phyloP scores from a whole-genome alignment of 1,139 yeast genomes.

The Williopsis jadinii region DNA sequence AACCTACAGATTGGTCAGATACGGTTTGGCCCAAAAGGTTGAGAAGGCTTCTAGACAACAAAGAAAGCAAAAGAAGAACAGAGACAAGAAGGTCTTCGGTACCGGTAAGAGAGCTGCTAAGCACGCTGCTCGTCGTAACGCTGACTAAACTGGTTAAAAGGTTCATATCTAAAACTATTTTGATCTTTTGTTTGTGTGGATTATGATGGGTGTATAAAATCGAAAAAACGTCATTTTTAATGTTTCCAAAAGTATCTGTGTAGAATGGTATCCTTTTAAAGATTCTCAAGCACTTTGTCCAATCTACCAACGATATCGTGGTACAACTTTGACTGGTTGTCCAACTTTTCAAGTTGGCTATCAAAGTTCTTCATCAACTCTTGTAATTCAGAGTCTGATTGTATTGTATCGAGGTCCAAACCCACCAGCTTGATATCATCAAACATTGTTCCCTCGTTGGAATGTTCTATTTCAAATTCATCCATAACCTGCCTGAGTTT shows the following conservation, averaged over 20 bases:
- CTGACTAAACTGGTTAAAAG: conserved; percentile 27
- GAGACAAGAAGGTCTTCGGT: conserved; percentile 98
- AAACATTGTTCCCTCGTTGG: neutral
- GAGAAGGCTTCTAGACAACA: conserved; percentile 99
- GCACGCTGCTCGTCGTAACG: conserved; percentile 62
- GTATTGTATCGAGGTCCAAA: no score
- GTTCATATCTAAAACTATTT: neutral
- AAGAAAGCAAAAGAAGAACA: conserved; percentile 99
- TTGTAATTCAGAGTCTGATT: neutral
- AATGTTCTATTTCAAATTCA: neutral
- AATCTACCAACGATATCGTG: neutral
- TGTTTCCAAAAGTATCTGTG: neutral
- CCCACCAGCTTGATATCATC: neutral
- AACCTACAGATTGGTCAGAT: conserved; percentile 98
- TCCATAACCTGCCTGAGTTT: conserved; percentile 8
- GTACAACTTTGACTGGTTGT: neutral
- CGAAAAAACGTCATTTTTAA: conserved; percentile 3
- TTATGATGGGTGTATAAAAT: conserved; percentile 3
- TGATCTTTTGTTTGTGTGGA: conserved; percentile 1
- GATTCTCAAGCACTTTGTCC: neutral
- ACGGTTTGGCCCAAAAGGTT: conserved; percentile 93
- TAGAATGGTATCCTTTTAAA: no score
- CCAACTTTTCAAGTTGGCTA: neutral
- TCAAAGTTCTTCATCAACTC: neutral
- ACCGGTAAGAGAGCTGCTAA: conserved; percentile 94